Base-by-base conservation (phyloP, 2,329 filamentous ascomycete species). In the Blastomyces emzantsi region DNA sequence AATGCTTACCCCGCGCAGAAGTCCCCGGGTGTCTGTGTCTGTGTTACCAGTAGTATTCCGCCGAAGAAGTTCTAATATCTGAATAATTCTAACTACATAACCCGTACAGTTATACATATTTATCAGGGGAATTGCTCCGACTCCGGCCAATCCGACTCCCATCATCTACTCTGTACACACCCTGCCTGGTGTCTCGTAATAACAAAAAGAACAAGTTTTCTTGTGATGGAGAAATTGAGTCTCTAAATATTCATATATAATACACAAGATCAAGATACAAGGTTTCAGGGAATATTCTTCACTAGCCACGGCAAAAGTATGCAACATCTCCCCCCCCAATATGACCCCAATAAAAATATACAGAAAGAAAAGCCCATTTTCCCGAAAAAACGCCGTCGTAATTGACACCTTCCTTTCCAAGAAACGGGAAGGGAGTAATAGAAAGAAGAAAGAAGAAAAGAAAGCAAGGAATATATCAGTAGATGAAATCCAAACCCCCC, bases 331-430 rank as follows among this genome's bases (percentile, higher is more conserved):
- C n/a, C 22, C 15, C 25, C n/a, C 22, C 8, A 13, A 2, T 33
- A 60, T 60, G 57, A 22, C 13, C 57, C 57, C 41, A 55, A 33
- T 55, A 47, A 60, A 49, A 60, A 60, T 60, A 49, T 33, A 47
- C n/a, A 33, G 15, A 33, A 60, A 45, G 5, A 45, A 58, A 11
- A 2, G 19, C 22, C 57, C 39, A 11, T 47, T 7, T 47, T 33
- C 56, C 56, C 33, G 9, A 36, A 60, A 59, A 22, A 60, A 60
- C 57, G 57, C 57, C 57, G 43, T 60, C 43, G 22, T 13, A 45
- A 59, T 59, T 59, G 11, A 51, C 8, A 5, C n/a, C 47, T 4
- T 25, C 56, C 22, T 15, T 36, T 15, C 2, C 2, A 30, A 9
- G 13, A 60, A 49, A 60, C 3, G 6, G 22, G 43, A 47, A 33